Percentiles rank a stretch among this genome's conserved stretches.
phyloP scores from a whole-genome alignment of 208 protist genomes.

The Acanthamoeba sp. region DNA sequence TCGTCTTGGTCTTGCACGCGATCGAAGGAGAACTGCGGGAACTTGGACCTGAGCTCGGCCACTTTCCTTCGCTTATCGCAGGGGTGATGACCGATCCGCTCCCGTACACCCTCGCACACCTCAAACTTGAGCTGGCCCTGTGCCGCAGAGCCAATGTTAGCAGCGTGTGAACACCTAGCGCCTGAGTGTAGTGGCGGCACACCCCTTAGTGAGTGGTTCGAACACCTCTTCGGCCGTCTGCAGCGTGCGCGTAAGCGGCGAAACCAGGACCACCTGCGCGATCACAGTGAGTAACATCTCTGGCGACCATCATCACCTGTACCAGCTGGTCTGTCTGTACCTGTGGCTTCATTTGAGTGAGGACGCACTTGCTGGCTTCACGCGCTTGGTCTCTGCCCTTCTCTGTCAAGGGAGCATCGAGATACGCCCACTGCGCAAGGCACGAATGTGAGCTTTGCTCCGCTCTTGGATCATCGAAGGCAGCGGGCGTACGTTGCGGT shows the following conservation, averaged over 20 bases:
- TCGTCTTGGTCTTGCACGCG: not conserved
- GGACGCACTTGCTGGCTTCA: not conserved
- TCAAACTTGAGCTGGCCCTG: not conserved
- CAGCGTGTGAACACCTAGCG: too few species aligned
- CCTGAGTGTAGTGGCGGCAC: too few species aligned
- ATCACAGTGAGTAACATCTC: too few species aligned
- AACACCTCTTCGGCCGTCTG: slow-evolving; percentile 30
- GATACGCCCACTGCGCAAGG: not conserved
- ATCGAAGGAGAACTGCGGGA: slow-evolving; percentile 27
- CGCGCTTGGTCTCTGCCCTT: not conserved
- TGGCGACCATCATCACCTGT: too few species aligned
- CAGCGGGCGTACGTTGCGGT: slow-evolving; percentile 5
- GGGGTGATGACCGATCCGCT: not conserved
- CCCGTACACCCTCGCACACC: not conserved
- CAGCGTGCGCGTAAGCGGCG: slow-evolving; percentile 16
- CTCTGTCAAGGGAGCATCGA: not conserved
- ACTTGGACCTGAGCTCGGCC: not conserved
- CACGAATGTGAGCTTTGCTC: too few species aligned
- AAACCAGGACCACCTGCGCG: slow-evolving; percentile 35
- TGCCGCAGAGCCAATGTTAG: too few species aligned
- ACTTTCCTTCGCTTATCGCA: not conserved
- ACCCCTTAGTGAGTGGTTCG: not conserved
- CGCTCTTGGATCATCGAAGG: too few species aligned
- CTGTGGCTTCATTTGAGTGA: not conserved
- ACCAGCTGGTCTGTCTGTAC: too few species aligned